A percentile compares a stretch with the other conserved stretches of the same genome.
Evolutionary conservation across 805 yeast species (phyloP).

Genomic region (Myxozyma mucilagina): DNA sequence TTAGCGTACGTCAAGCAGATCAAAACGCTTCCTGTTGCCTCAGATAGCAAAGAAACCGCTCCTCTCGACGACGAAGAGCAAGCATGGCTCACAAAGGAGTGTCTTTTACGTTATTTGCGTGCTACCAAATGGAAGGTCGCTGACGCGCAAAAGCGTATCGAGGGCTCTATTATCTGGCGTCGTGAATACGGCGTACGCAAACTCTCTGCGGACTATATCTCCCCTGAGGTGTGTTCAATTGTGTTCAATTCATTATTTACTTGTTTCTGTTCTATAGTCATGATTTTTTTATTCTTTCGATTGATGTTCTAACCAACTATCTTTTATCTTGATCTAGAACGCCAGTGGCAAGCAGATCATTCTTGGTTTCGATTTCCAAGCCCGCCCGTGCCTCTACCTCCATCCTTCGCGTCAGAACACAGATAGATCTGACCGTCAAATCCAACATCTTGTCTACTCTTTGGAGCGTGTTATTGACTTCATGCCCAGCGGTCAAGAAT

Average conservation of each 20-base stretch:
- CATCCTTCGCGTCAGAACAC: constrained; percentile 97
- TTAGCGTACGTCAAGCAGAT: constrained; percentile 60
- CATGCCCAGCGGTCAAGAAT: constrained; percentile 97
- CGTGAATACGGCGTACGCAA: constrained; percentile 78
- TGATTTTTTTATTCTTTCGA: background rate
- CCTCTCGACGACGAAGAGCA: constrained; percentile 58
- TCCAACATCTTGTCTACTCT: constrained; percentile 92
- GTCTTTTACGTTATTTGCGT: constrained; percentile 82
- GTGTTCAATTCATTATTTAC: background rate
- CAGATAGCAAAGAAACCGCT: constrained; percentile 35
- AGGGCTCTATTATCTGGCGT: constrained; percentile 85
- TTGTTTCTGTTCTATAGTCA: background rate
- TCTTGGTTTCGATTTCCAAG: constrained; percentile 84
- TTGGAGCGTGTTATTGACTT: constrained; percentile 88
- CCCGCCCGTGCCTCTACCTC: constrained; percentile 88
- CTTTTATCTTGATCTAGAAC: constrained; percentile 52
- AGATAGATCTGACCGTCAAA: constrained; percentile 83
- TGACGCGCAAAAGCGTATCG: constrained; percentile 73
- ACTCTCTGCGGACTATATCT: constrained; percentile 41
- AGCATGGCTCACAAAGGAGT: constrained; percentile 92
- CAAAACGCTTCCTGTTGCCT: constrained; percentile 48
- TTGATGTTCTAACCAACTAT: constrained; percentile 43
- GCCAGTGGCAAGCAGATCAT: constrained; percentile 91
- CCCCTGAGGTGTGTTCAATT: constrained; percentile 22
- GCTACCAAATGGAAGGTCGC: constrained; percentile 87